Conservation (phyloP, 768 basidiomycete genomes). For the Clathrus columnatus region DNA sequence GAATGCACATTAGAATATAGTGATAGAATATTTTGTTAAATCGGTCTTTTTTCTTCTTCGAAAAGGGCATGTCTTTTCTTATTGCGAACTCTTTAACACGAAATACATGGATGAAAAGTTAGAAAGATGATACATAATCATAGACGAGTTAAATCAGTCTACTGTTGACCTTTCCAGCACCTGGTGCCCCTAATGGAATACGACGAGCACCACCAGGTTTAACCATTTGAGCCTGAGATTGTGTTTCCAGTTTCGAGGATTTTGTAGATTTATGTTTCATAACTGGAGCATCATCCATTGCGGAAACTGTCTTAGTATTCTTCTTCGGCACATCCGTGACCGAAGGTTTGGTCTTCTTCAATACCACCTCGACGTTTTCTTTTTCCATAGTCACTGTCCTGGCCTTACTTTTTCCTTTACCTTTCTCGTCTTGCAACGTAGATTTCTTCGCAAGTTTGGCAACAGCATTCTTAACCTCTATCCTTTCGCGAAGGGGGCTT, state of each 20-base stretch:
- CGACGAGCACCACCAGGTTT: conserved; percentile 43
- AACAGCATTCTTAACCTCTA: background rate
- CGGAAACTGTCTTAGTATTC: conserved; percentile 11
- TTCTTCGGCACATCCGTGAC: conserved; percentile 10
- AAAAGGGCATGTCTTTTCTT: no score
- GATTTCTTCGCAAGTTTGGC: background rate
- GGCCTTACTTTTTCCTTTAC: conserved; percentile 8
- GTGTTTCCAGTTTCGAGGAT: background rate
- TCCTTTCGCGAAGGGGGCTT: conserved; percentile 43
- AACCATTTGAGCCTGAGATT: conserved; percentile 12
- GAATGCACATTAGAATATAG: no score
- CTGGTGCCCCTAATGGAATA: conserved; percentile 58
- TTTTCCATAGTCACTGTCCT: conserved; percentile 10
- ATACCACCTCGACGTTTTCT: background rate
- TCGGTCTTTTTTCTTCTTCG: no score
- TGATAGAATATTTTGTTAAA: no score
- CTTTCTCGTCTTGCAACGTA: conserved; percentile 28
- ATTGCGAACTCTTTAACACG: no score
- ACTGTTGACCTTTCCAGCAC: conserved; percentile 32
- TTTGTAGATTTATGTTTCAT: background rate
- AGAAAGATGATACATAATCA: background rate
- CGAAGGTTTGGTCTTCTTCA: background rate
- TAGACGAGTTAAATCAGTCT: background rate
- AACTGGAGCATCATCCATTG: conserved; percentile 10
- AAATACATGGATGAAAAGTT: background rate